phyloP scores from a whole-genome alignment of 805 yeast genomes.

The Kluyveromyces nonfermentans region DNA sequence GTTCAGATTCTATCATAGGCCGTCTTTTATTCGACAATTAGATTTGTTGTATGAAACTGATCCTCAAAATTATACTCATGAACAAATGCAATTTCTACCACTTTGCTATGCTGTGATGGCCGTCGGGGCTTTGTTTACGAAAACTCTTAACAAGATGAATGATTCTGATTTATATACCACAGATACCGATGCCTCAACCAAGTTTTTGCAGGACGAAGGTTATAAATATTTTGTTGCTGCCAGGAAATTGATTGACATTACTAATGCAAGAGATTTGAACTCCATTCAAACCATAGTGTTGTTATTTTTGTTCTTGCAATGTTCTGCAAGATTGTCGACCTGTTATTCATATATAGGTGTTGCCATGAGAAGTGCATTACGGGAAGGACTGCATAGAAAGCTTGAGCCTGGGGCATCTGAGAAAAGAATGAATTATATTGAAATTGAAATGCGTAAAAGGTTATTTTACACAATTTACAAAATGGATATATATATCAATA shows the following conservation, averaged over 20 bases:
- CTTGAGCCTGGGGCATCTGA: constrained; percentile 21
- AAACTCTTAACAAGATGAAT: constrained; percentile 29
- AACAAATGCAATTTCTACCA: constrained; percentile 74
- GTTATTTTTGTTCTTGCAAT: constrained; percentile 79
- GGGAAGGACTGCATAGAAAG: constrained; percentile 78
- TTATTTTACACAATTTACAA: constrained; percentile 84
- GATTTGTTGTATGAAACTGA: constrained; percentile 71
- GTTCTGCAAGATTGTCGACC: constrained; percentile 80
- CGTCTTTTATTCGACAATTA: constrained; percentile 65
- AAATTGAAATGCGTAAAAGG: constrained; percentile 75
- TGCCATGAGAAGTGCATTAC: constrained; percentile 73
- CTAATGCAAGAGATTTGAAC: constrained; percentile 73
- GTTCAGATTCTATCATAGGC: constrained; percentile 80
- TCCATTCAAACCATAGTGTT: constrained; percentile 81
- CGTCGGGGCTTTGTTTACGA: constrained; percentile 69
- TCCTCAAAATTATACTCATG: constrained; percentile 63
- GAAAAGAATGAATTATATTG: constrained; percentile 43
- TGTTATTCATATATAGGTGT: constrained; percentile 89
- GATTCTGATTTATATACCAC: constrained; percentile 15
- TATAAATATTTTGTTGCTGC: constrained; percentile 81
- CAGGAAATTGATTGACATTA: constrained; percentile 72
- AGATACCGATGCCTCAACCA: constrained; percentile 10
- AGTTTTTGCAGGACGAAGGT: constrained; percentile 49
- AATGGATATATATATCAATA: constrained; percentile 83
- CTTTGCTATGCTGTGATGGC: constrained; percentile 79